Base-by-base conservation (phyloP, 768 basidiomycete species). In the Fistulinella prunicolor region DNA sequence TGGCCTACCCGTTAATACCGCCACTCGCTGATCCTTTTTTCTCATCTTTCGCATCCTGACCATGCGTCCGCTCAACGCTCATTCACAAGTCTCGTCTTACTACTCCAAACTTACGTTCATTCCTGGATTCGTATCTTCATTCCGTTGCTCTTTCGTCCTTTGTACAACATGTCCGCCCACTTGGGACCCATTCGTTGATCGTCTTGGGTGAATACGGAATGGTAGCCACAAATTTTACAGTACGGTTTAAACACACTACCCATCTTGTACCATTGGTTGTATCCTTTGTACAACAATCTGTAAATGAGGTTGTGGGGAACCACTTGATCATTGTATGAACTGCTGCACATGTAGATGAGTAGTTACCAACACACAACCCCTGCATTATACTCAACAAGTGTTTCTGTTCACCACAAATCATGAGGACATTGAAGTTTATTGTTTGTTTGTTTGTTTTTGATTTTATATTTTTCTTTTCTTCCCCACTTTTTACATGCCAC, bases 161-260 rank as follows among this genome's bases (percentile, higher is more conserved):
- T 64, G 62, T 62, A 61, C 48, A 51, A 42, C 32, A 51, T 14
- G 6, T 28, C 35, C 32, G 7, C 26, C 28, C 16, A 9, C 26
- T 20, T 17, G 21, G 16, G 9, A 28, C 49, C 38, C 2, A 13
- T 17, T 29, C 23, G 51, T 64, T 51, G 62, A 62, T 50, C 42
- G 42, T 44, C 36, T 29, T 10, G 44, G 49, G 45, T 34, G 38
- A 37, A 19, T 29, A 35, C 0, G 44, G 44, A 57, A 42, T 1
- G 7, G 39, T n/a, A 57, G 32, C 39, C 50, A 53, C 59, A 28
- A 57, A 48, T 48, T 49, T 46, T 51, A 51, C 0, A 42, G 61
- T 62, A 62, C 47, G 42, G 24, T 45, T 48, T 32, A 40, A 37
- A 44, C 42, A 47, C n/a, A 40, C 38, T 29, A 39, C 10, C 21